A percentile compares a stretch with the other conserved stretches of the same genome.
These are phyloP conservation scores for Hypoxylon sp. DNA, from an alignment of 2,329 filamentous ascomycete genomes.

Conservation along the genomic window DNA sequence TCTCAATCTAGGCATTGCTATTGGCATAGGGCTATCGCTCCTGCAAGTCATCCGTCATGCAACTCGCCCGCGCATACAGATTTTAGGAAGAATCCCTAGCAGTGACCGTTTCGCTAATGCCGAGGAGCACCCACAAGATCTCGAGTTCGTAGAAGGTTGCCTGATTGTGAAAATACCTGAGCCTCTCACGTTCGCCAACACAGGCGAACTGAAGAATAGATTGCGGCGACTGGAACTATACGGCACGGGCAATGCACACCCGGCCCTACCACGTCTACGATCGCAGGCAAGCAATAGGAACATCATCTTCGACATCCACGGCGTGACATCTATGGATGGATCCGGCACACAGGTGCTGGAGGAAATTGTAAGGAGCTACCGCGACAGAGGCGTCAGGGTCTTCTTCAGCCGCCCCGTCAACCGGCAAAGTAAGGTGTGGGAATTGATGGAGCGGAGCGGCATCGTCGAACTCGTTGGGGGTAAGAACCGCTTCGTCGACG, in stretches of 20 bases:
- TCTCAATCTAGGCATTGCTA: constrained; percentile 89
- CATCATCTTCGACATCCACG: constrained; percentile 96
- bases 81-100: constrained; percentile 87
- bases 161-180: constrained; percentile 98
- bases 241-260: constrained; percentile 86
- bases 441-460: constrained; percentile 79
- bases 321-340: constrained; percentile 94
- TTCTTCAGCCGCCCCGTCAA: constrained; percentile 74
- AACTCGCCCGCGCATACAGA: constrained; percentile 94
- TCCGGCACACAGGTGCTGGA: constrained; percentile 91
- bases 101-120: constrained; percentile 89
- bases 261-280: constrained; percentile 84
- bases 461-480: constrained; percentile 89
- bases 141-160: constrained; percentile 92
- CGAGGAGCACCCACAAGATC: constrained; percentile 74
- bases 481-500: constrained; percentile 78
- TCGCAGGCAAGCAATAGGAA: constrained; percentile 86
- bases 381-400: constrained; percentile 79
- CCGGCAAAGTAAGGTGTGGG: constrained; percentile 70
- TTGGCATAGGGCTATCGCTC: constrained; percentile 91
- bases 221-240: constrained; percentile 88
- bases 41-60: constrained; percentile 90
- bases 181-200: constrained; percentile 96
- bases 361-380: constrained; percentile 87
- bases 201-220: constrained; percentile 87